A percentile compares a stretch with the other conserved stretches of the same genome.
These are phyloP conservation scores for Bruguiera hainesii DNA, from an alignment of 441 rosid species.

Conservation along the genomic window DNA sequence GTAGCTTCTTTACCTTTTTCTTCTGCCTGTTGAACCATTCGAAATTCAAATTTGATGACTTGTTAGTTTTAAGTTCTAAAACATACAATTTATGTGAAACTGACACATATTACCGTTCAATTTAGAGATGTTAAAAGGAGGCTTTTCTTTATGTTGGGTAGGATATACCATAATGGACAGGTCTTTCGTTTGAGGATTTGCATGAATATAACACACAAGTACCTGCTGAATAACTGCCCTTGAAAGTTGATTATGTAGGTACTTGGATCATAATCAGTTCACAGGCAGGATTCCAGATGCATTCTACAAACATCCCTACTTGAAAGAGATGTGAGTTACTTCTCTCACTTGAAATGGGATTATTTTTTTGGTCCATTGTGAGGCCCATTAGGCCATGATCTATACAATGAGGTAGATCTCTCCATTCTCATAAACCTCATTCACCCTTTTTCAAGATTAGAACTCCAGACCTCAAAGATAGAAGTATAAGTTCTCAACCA, in stretches of 20 bases:
- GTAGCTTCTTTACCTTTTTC: not conserved
- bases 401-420: too few relatives aligned
- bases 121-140: not conserved
- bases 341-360: not conserved
- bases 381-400: too few relatives aligned
- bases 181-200: not conserved
- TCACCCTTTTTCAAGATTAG: too few relatives aligned
- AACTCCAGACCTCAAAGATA: too few relatives aligned
- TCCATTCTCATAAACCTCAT: too few relatives aligned
- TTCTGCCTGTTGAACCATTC: not conserved
- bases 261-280: slow-evolving; percentile 76
- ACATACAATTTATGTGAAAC: not conserved
- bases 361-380: not conserved
- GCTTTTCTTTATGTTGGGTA: not conserved
- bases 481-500: too few relatives aligned
- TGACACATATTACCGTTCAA: not conserved
- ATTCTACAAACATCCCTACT: slow-evolving; percentile 63
- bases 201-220: not conserved
- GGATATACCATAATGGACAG: too few relatives aligned
- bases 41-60: not conserved
- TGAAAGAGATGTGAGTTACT: slow-evolving; percentile 69
- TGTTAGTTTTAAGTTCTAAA: too few relatives aligned
- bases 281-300: slow-evolving; percentile 63
- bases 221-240: not conserved
- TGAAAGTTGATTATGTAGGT: slow-evolving; percentile 33